phyloP scores from a whole-genome alignment of 495 filamentous ascomycete genomes.

The Immersiella caudata region DNA sequence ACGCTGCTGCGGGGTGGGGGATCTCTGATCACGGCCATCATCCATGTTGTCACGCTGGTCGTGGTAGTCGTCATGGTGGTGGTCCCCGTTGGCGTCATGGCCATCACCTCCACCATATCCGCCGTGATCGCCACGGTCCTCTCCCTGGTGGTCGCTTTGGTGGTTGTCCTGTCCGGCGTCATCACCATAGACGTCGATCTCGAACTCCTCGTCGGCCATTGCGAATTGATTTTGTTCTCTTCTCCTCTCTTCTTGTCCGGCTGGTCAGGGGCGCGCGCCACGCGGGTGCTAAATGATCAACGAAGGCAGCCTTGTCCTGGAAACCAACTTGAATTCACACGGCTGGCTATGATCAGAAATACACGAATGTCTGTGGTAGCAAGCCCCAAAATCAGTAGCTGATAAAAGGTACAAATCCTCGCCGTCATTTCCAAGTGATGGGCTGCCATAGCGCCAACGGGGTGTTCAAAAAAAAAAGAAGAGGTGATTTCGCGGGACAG shows the following conservation, averaged over 20 bases:
- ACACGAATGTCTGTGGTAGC: constrained; percentile 33
- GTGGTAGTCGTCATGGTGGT: constrained; percentile 44
- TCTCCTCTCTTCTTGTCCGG: neutral
- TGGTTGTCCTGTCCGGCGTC: constrained; percentile 65
- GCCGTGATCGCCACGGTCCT: constrained; percentile 50
- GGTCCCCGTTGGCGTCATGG: constrained; percentile 48
- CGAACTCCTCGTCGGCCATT: constrained; percentile 85
- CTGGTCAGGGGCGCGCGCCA: neutral
- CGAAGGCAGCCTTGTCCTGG: constrained; percentile 16
- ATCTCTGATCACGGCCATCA: constrained; percentile 42
- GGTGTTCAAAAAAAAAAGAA: constrained; percentile 5
- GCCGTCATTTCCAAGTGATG: neutral
- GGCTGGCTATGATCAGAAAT: constrained; percentile 41
- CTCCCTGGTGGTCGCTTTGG: constrained; percentile 90
- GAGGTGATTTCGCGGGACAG: neutral
- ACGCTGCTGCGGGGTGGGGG: constrained; percentile 33
- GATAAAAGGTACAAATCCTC: constrained; percentile 12
- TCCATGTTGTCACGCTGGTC: constrained; percentile 41
- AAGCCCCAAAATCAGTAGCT: constrained; percentile 29
- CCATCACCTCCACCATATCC: constrained; percentile 33
- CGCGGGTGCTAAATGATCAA: constrained; percentile 14
- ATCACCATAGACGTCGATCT: constrained; percentile 98
- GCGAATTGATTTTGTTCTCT: constrained; percentile 8
- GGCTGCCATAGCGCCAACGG: neutral
- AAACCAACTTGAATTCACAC: constrained; percentile 31